Conservation (phyloP, 495 filamentous ascomycete species). For the Penicillium verhagenii region DNA sequence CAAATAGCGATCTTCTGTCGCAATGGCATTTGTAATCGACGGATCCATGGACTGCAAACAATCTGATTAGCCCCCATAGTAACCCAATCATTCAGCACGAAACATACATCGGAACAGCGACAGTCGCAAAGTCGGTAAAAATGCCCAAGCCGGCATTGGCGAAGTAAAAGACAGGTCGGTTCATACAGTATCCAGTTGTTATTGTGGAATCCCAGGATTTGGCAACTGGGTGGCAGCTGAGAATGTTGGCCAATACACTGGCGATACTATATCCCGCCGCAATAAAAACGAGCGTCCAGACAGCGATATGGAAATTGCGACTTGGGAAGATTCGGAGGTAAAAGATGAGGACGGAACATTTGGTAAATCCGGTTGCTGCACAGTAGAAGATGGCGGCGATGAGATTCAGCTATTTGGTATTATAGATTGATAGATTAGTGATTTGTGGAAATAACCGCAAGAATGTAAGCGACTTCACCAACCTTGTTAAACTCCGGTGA, state of each 20-base stretch:
- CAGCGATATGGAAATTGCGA: constrained; percentile 29
- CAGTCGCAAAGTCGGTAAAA: constrained; percentile 37
- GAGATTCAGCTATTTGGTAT: constrained; percentile 19
- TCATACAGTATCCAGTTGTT: constrained; percentile 25
- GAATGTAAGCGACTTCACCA: neutral
- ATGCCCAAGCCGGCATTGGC: constrained; percentile 37
- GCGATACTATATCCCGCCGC: constrained; percentile 35
- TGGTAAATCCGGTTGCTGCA: constrained; percentile 37
- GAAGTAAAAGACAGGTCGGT: constrained; percentile 34
- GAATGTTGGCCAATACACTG: constrained; percentile 33
- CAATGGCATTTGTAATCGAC: constrained; percentile 31
- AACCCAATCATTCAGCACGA: neutral
- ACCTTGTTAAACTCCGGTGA: constrained; percentile 21
- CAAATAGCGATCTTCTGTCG: constrained; percentile 32
- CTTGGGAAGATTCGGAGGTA: constrained; percentile 51
- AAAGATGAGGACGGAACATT: constrained; percentile 46
- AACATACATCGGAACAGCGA: constrained; percentile 38
- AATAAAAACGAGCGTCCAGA: constrained; percentile 34
- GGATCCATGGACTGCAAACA: constrained; percentile 31
- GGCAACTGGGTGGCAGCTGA: constrained; percentile 31
- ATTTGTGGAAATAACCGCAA: neutral
- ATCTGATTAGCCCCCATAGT: neutral
- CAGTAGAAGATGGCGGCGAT: constrained; percentile 36
- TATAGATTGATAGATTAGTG: neutral
- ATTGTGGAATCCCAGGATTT: constrained; percentile 33